phyloP scores from a whole-genome alignment of 2,329 filamentous ascomycete genomes.

The Chaetomium sp. region DNA sequence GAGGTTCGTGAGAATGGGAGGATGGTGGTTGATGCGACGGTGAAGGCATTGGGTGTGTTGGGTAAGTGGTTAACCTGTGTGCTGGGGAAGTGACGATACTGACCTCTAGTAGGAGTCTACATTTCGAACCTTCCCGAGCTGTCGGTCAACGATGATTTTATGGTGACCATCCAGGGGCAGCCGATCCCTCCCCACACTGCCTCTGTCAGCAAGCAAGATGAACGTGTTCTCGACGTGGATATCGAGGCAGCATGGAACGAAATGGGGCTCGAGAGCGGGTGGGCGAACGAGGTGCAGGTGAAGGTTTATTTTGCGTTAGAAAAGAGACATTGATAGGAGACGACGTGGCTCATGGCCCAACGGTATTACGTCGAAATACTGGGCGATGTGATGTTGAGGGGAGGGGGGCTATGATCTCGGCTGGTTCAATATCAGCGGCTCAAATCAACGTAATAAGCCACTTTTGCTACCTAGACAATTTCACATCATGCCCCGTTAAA shows the following conservation, averaged over 20 bases:
- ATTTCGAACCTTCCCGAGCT: slow-evolving; percentile 67
- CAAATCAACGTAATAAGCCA: too few relatives aligned
- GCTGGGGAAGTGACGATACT: not conserved
- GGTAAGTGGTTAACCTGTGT: slow-evolving; percentile 7
- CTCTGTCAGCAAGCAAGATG: slow-evolving; percentile 53
- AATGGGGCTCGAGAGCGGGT: slow-evolving; percentile 68
- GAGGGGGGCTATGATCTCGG: not conserved
- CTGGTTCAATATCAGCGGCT: not conserved
- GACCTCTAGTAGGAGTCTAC: slow-evolving; percentile 63
- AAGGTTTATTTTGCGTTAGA: slow-evolving; percentile 59
- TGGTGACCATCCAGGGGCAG: slow-evolving; percentile 72
- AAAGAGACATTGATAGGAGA: slow-evolving; percentile 6
- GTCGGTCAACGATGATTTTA: slow-evolving; percentile 65
- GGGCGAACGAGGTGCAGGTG: slow-evolving; percentile 78
- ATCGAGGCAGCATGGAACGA: slow-evolving; percentile 75
- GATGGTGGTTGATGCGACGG: slow-evolving; percentile 64
- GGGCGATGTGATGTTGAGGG: not conserved
- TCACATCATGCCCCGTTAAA: too few relatives aligned
- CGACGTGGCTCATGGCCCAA: not conserved
- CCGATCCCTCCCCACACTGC: slow-evolving; percentile 71
- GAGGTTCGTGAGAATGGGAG: slow-evolving; percentile 59
- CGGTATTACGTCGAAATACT: not conserved
- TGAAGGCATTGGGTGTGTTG: slow-evolving; percentile 63
- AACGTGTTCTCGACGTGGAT: slow-evolving; percentile 74
- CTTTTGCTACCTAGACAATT: too few relatives aligned